These are phyloP conservation scores for Stagonosporopsis tanaceti DNA, from an alignment of 2,329 filamentous ascomycete species.

Conservation along the genomic window DNA sequence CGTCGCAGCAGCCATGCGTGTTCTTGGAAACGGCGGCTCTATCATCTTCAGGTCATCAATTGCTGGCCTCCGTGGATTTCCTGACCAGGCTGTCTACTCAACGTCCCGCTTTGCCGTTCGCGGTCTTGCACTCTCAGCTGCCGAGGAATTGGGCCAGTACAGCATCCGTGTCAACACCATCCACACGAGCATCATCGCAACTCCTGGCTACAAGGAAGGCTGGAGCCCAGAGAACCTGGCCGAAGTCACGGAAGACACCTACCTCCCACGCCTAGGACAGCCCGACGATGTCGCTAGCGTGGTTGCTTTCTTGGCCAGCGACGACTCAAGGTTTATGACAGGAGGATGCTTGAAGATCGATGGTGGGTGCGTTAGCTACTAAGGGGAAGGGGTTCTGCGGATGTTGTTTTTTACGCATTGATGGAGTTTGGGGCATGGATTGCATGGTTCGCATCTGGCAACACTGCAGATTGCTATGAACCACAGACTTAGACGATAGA, in stretches of 20 bases:
- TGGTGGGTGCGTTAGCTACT: conserved; percentile 40
- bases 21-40: conserved; percentile 45
- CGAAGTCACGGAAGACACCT: conserved; percentile 43
- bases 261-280: conserved; percentile 48
- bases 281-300: conserved; percentile 51
- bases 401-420: conserved; percentile 24
- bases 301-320: conserved; percentile 50
- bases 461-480: conserved; percentile 19
- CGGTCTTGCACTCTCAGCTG: conserved; percentile 51
- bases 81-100: conserved; percentile 48
- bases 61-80: conserved; percentile 50
- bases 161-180: conserved; percentile 53
- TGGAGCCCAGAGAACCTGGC: conserved; percentile 48
- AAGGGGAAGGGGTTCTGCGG: conserved; percentile 23
- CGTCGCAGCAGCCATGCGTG: conserved; percentile 44
- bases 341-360: conserved; percentile 48
- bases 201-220: conserved; percentile 46
- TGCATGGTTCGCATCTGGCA: conserved; percentile 21
- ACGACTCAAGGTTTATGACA: conserved; percentile 52
- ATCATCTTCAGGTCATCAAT: conserved; percentile 52
- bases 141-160: conserved; percentile 48
- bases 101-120: conserved; percentile 50
- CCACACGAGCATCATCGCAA: conserved; percentile 51
- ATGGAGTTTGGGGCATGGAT: conserved; percentile 30
- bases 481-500: conserved; percentile 20